Base-by-base conservation (phyloP, 2,329 filamentous ascomycete genomes). In the Drechmeria coniospora region DNA sequence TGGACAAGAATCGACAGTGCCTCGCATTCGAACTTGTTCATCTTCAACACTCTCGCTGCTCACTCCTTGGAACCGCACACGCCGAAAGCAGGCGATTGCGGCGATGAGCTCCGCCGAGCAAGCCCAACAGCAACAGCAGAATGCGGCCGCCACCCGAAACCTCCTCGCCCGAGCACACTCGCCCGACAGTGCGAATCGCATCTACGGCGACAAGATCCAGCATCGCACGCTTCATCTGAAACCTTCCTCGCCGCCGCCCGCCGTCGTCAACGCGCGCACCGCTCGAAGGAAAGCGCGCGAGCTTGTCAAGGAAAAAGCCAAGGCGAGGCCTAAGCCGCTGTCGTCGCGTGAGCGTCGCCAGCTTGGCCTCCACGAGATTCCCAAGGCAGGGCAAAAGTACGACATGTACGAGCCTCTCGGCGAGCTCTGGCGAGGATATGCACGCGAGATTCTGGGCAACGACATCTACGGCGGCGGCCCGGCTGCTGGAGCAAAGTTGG, bases 141-240 rank as follows among this genome's bases (percentile, higher is more conserved):
- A 21, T n/a, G 20, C 20, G 9, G 10, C 12, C 24, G 46, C 69
- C 8, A 74, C 71, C 0, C 64, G 73, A 37, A 56, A 63, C 6
- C 72, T 94, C 27, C 75, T 95, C 29, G 55, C 66, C 5, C 75
- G 80, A 42, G 83, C 82, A 8, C 83, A 93, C 54, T 77, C 80
- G 2, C 76, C 82, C 15, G 66, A 78, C 37, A 74, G 68, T 32
- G 71, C 75, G 30, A 58, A 61, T 19, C 66, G 73, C 29, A 80
- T 93, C 51, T 87, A 79, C 61, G 63, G 66, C 36, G 81, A 92
- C 37, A 84, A 84, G 53, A 72, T 93, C 49, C 73, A 82, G 42
- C 75, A 82, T 46, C 82, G 83, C 25, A 76, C 82, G 0, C 72
- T 94, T 31, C 72, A 78, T 43, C 70, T 94, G 4, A 74, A 78